phyloP scores from a whole-genome alignment of 2,329 filamentous ascomycete genomes.

The Tolypocladium pustulatum region DNA sequence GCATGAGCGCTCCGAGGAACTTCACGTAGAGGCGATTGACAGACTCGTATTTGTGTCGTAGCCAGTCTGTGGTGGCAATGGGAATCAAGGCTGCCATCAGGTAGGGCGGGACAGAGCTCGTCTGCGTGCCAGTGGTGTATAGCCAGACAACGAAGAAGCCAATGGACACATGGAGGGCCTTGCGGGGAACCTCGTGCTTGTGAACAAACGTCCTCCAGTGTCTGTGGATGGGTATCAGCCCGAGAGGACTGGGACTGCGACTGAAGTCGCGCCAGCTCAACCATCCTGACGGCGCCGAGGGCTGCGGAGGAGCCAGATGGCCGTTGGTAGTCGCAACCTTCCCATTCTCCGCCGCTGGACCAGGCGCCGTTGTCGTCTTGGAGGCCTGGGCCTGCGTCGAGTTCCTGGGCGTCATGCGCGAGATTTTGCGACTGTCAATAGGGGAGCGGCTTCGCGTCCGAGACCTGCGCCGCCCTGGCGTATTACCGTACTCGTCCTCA shows the following conservation, averaged over 20 bases:
- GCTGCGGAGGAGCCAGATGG: conserved; percentile 59
- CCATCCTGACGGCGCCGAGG: conserved; percentile 49
- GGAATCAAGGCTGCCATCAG: conserved; percentile 74
- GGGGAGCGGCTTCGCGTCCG: conserved; percentile 65
- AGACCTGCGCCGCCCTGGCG: conserved; percentile 46
- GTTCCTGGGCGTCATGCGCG: conserved; percentile 41
- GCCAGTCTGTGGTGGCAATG: conserved; percentile 69
- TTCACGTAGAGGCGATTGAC: conserved; percentile 85
- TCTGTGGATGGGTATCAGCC: conserved; percentile 88
- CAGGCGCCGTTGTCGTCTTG: conserved; percentile 12
- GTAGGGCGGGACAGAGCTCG: conserved; percentile 69
- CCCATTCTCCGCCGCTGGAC: conserved; percentile 20
- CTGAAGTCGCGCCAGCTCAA: conserved; percentile 82
- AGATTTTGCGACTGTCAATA: conserved; percentile 38
- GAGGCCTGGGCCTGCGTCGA: conserved; percentile 22
- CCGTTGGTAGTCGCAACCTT: conserved; percentile 39
- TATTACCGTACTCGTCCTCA: conserved; percentile 36
- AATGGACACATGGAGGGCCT: conserved; percentile 88
- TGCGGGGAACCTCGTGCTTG: conserved; percentile 93
- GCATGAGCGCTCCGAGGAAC: conserved; percentile 82
- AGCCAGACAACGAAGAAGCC: conserved; percentile 86
- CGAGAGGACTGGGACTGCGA: conserved; percentile 82
- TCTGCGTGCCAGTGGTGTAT: conserved; percentile 71
- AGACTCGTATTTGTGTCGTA: conserved; percentile 70
- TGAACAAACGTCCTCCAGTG: conserved; percentile 89